A percentile compares a stretch with the other conserved stretches of the same genome.
phyloP scores from a whole-genome alignment of 768 basidiomycete genomes.

The Naganishia randhawae region DNA sequence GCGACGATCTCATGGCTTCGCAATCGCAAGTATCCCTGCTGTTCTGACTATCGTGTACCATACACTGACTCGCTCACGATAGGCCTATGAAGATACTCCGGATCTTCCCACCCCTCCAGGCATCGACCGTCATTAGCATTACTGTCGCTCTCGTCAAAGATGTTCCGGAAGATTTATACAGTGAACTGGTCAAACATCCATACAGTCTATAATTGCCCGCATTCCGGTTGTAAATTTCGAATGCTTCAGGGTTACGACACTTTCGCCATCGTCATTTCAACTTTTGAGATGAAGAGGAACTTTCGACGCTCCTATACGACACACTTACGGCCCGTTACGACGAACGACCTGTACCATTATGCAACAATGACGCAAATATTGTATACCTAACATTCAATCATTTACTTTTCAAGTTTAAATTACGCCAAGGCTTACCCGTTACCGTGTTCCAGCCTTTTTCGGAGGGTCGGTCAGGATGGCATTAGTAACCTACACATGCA shows the following conservation, averaged over 20 bases:
- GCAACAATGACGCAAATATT: too few species aligned
- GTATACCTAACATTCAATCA: background rate
- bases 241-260: too few species aligned
- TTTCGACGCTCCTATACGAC: slow-evolving; percentile 3
- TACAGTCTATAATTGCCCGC: slow-evolving; percentile 22
- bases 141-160: slow-evolving; percentile 91
- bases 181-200: slow-evolving; percentile 46
- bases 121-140: slow-evolving; percentile 80
- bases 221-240: too few species aligned
- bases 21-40: slow-evolving; percentile 61
- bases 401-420: too few species aligned
- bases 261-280: too few species aligned
- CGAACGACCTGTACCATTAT: background rate
- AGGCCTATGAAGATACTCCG: slow-evolving; percentile 89
- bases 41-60: background rate
- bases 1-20: slow-evolving; percentile 82
- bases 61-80: background rate
- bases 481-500: background rate
- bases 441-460: background rate
- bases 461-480: background rate
- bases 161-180: slow-evolving; percentile 61
- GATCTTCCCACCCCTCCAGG: slow-evolving; percentile 87
- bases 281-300: background rate
- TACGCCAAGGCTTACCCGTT: too few species aligned
- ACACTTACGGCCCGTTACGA: background rate